These are phyloP conservation scores for Xylogone sp. DNA, from an alignment of 2,329 filamentous ascomycete genomes.

Conservation along the genomic window DNA sequence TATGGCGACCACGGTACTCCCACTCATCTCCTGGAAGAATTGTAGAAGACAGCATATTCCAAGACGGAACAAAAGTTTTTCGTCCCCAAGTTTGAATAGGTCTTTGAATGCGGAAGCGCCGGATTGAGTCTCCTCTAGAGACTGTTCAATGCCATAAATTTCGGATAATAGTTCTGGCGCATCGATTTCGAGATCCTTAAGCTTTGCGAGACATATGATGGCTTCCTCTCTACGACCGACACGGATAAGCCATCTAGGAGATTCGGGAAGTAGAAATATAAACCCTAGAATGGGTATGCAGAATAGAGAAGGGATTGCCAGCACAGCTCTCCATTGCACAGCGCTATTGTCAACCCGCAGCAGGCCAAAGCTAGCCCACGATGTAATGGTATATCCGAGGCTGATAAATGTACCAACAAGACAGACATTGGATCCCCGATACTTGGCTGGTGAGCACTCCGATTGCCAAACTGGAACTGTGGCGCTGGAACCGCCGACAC, in stretches of 20 bases:
- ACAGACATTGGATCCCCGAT: slow-evolving; percentile 40
- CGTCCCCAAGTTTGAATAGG: slow-evolving; percentile 44
- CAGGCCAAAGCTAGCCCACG: slow-evolving; percentile 41
- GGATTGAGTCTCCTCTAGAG: slow-evolving; percentile 41
- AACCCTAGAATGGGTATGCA: not conserved
- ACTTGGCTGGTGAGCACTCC: slow-evolving; percentile 34
- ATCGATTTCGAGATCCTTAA: slow-evolving; percentile 8
- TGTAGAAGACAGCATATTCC: slow-evolving; percentile 45
- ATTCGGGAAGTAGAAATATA: not conserved
- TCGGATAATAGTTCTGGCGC: slow-evolving; percentile 25
- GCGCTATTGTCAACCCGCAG: not conserved
- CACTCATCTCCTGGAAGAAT: slow-evolving; percentile 45
- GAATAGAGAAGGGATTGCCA: not conserved
- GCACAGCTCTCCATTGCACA: not conserved
- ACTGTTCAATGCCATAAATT: slow-evolving; percentile 43
- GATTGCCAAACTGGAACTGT: slow-evolving; percentile 39
- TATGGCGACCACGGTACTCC: slow-evolving; percentile 36
- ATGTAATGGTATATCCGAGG: slow-evolving; percentile 34
- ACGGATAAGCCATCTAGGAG: not conserved
- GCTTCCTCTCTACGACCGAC: not conserved
- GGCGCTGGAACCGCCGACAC: slow-evolving; percentile 34
- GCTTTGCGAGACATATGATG: slow-evolving; percentile 4
- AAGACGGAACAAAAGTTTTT: slow-evolving; percentile 48
- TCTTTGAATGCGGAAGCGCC: slow-evolving; percentile 36
- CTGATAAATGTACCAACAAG: slow-evolving; percentile 34